Evolutionary conservation across 1,139 yeast species (phyloP).

Genomic region (Petasospora rhodanensis): DNA sequence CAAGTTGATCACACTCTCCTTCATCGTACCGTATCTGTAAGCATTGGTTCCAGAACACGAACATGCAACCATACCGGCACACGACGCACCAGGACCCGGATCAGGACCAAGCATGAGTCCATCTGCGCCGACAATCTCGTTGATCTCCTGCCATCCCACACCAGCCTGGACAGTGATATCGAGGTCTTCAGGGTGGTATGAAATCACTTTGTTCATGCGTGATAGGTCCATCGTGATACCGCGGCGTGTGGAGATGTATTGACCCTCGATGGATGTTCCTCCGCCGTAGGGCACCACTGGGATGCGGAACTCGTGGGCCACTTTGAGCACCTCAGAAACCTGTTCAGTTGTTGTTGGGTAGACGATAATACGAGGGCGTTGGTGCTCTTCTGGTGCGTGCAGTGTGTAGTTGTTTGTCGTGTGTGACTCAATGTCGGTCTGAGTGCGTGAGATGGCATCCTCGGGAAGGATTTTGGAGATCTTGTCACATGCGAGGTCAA

Average conservation of each 20-base stretch:
- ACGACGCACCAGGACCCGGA: slow-evolving; percentile 78
- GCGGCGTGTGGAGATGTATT: slow-evolving; percentile 61
- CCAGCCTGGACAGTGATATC: slow-evolving; percentile 69
- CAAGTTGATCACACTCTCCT: slow-evolving; percentile 60
- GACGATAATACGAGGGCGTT: slow-evolving; percentile 57
- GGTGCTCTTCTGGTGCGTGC: slow-evolving; percentile 30
- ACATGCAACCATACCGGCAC: slow-evolving; percentile 73
- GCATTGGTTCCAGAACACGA: slow-evolving; percentile 79
- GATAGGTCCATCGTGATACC: slow-evolving; percentile 51
- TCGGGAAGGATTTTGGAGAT: slow-evolving; percentile 14
- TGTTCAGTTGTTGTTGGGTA: slow-evolving; percentile 62
- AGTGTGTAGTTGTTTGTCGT: slow-evolving; percentile 23
- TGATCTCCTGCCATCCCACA: slow-evolving; percentile 65
- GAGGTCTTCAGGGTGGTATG: slow-evolving; percentile 51
- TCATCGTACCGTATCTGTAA: slow-evolving; percentile 69
- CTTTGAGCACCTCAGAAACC: slow-evolving; percentile 55
- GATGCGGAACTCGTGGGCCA: slow-evolving; percentile 56
- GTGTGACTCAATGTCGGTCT: slow-evolving; percentile 17
- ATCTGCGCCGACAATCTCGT: slow-evolving; percentile 46
- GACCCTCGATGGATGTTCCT: slow-evolving; percentile 81
- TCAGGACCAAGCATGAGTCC: slow-evolving; percentile 62
- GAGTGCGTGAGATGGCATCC: slow-evolving; percentile 14
- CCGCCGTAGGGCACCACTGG: slow-evolving; percentile 81
- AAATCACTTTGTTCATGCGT: slow-evolving; percentile 48
- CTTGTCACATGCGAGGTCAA: slow-evolving; percentile 14